Conservation (phyloP, 352 stramenopile genomes). For the Globisporangium polare region DNA sequence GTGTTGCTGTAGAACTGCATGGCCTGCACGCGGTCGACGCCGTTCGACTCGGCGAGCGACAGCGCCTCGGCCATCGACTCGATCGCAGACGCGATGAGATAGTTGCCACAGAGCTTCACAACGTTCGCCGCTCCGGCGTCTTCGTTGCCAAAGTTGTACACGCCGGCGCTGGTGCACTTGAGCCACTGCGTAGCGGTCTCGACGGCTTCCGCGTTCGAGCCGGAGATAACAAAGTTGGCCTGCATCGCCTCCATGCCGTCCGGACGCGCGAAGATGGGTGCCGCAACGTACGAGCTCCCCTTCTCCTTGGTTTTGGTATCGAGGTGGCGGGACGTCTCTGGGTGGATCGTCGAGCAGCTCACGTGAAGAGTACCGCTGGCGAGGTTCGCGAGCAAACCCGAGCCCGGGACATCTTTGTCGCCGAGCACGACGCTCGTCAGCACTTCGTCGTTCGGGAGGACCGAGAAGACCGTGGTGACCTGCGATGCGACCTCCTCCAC, state of each 20-base stretch:
- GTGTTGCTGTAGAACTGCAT: slow-evolving; percentile 78
- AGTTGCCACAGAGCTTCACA: slow-evolving; percentile 81
- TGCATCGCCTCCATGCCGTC: slow-evolving; percentile 69
- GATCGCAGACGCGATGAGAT: slow-evolving; percentile 76
- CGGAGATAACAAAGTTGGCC: slow-evolving; percentile 57
- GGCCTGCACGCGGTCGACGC: slow-evolving; percentile 65
- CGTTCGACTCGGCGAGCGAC: slow-evolving; percentile 59
- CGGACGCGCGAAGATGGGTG: slow-evolving; percentile 69
- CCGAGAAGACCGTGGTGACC: slow-evolving; percentile 46
- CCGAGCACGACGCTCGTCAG: slow-evolving; percentile 38
- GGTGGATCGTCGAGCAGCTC: slow-evolving; percentile 71
- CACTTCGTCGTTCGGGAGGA: slow-evolving; percentile 67
- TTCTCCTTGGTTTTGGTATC: slow-evolving; percentile 29
- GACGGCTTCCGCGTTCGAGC: slow-evolving; percentile 32
- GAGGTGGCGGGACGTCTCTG: slow-evolving; percentile 46
- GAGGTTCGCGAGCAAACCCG: slow-evolving; percentile 38
- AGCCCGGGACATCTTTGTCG: slow-evolving; percentile 13
- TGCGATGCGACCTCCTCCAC: slow-evolving; percentile 37
- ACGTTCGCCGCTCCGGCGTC: slow-evolving; percentile 64
- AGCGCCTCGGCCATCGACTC: slow-evolving; percentile 73
- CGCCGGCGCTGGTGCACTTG: slow-evolving; percentile 32
- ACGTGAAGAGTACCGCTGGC: slow-evolving; percentile 39
- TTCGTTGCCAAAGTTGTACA: slow-evolving; percentile 51
- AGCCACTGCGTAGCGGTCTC: slow-evolving; percentile 33
- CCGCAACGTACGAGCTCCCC: slow-evolving; percentile 39